A percentile compares a stretch with the other conserved stretches of the same genome.
Conservation (phyloP, 257 asterid species). For the Gynochthodes officinalis region DNA sequence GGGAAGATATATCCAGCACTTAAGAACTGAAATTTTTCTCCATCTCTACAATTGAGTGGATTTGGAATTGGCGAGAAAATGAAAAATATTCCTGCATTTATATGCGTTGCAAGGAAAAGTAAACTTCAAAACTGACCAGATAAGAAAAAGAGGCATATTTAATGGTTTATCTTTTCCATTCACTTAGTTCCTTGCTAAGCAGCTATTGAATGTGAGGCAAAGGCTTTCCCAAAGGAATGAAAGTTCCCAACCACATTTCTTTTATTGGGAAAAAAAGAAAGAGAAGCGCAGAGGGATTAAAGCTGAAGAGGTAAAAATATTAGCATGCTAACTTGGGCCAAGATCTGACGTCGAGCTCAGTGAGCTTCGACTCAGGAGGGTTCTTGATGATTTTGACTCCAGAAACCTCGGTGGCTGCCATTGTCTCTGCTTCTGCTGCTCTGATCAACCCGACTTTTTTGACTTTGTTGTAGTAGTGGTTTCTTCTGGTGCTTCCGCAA, state of each 20-base stretch:
- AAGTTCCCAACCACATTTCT: too few relatives aligned
- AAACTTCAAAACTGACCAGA: neutral
- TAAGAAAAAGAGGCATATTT: neutral
- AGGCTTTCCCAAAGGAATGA: too few relatives aligned
- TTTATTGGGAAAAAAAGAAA: too few relatives aligned
- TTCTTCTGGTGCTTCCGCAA: neutral
- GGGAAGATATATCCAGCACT: too few relatives aligned
- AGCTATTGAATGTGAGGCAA: too few relatives aligned
- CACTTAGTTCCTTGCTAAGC: too few relatives aligned
- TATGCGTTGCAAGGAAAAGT: too few relatives aligned
- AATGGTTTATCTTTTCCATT: too few relatives aligned
- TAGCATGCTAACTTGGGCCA: constrained; percentile 61
- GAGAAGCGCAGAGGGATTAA: neutral
- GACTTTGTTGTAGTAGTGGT: neutral
- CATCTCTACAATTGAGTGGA: too few relatives aligned
- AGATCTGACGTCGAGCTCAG: constrained; percentile 80
- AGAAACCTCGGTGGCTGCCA: constrained; percentile 40
- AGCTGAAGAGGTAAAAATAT: neutral
- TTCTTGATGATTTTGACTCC: constrained; percentile 60
- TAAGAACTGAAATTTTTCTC: too few relatives aligned
- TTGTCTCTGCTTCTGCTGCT: constrained; percentile 20
- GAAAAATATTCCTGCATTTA: too few relatives aligned
- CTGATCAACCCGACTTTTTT: neutral
- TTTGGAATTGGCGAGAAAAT: too few relatives aligned
- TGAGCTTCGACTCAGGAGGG: constrained; percentile 67